These are phyloP conservation scores for Tricholomella constricta DNA, from an alignment of 768 basidiomycete genomes.

Conservation along the genomic window DNA sequence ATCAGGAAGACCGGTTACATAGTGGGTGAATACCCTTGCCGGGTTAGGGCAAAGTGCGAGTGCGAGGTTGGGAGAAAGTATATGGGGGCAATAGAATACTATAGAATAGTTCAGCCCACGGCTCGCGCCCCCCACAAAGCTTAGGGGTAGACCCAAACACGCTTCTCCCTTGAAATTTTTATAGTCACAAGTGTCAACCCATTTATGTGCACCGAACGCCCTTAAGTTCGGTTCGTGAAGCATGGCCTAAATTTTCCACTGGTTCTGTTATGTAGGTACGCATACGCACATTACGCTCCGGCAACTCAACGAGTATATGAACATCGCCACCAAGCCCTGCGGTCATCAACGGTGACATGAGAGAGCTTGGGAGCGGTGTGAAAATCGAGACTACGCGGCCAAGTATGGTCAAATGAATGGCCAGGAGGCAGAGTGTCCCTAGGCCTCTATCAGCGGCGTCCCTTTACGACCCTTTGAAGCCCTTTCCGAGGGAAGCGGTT, in stretches of 20 bases:
- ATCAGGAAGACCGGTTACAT: neutral
- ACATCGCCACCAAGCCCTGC: slow-evolving; percentile 9
- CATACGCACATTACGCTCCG: neutral
- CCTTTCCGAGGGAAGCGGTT: slow-evolving; percentile 13
- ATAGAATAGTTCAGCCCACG: too few species aligned
- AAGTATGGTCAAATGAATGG: slow-evolving; percentile 1
- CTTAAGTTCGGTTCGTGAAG: too few species aligned
- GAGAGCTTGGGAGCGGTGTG: neutral
- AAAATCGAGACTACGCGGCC: neutral
- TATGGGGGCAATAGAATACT: too few species aligned
- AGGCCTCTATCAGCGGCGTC: slow-evolving; percentile 1
- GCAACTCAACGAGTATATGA: neutral
- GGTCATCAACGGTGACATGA: neutral
- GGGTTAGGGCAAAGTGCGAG: too few species aligned
- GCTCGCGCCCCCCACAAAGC: neutral
- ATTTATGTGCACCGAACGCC: too few species aligned
- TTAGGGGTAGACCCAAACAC: neutral
- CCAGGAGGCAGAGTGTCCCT: neutral
- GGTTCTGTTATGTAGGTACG: neutral
- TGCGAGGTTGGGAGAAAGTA: too few species aligned
- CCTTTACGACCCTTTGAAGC: slow-evolving; percentile 7
- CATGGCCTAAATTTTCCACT: too few species aligned
- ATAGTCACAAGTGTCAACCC: too few species aligned
- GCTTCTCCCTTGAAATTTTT: too few species aligned
- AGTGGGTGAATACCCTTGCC: too few species aligned